Conservation (phyloP, 768 basidiomycete genomes). For the Imleria badia region DNA sequence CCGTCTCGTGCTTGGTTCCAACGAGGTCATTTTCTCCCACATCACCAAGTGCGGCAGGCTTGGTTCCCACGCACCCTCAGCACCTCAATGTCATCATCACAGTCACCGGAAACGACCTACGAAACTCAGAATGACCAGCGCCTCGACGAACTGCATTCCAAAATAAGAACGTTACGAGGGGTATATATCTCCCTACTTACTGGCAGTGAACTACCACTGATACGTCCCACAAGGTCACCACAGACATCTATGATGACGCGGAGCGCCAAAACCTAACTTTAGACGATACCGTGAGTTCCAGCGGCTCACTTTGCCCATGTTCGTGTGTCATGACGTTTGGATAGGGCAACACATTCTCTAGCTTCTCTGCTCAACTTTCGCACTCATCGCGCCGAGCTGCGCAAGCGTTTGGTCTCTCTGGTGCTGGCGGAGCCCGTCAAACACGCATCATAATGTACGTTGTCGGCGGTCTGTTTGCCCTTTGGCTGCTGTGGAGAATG, state of each 20-base stretch:
- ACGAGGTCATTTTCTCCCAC: too few species aligned
- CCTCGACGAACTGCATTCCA: slow-evolving; percentile 81
- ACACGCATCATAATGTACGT: slow-evolving; percentile 66
- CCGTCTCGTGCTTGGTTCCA: too few species aligned
- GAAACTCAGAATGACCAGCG: slow-evolving; percentile 85
- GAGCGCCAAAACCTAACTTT: slow-evolving; percentile 79
- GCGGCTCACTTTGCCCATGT: neutral
- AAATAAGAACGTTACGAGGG: slow-evolving; percentile 78
- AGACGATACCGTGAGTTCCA: slow-evolving; percentile 64
- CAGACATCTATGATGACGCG: slow-evolving; percentile 81
- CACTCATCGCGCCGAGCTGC: slow-evolving; percentile 70
- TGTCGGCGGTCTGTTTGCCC: slow-evolving; percentile 43
- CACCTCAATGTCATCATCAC: slow-evolving; percentile 37
- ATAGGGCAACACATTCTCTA: slow-evolving; percentile 66
- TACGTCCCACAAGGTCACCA: slow-evolving; percentile 60
- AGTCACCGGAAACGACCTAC: slow-evolving; percentile 66
- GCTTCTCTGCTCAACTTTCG: slow-evolving; percentile 59
- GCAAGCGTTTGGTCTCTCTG: slow-evolving; percentile 67
- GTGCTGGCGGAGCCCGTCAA: slow-evolving; percentile 63
- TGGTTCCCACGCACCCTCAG: slow-evolving; percentile 21
- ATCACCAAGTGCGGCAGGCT: too few species aligned
- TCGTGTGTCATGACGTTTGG: neutral
- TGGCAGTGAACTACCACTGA: neutral
- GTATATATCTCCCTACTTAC: slow-evolving; percentile 39
- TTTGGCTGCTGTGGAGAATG: slow-evolving; percentile 58